These are phyloP conservation scores for Voacanga thouarsii DNA, from an alignment of 257 asterid genomes.

Conservation along the genomic window DNA sequence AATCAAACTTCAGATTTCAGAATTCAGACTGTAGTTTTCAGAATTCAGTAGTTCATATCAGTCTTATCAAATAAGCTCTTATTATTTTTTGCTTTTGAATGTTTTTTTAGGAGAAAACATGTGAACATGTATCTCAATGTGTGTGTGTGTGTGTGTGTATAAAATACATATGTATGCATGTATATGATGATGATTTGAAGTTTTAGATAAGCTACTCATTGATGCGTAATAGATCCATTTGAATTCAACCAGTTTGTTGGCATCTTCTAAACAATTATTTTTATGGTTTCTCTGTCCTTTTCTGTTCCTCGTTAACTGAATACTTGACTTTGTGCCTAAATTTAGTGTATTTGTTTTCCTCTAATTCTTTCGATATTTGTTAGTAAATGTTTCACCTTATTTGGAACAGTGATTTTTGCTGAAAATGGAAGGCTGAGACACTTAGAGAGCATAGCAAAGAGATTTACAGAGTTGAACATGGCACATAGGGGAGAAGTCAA, in stretches of 20 bases:
- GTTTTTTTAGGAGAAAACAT: background rate
- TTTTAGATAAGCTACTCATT: background rate
- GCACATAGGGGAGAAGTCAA: slow-evolving; percentile 86
- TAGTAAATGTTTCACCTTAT: slow-evolving; percentile 8
- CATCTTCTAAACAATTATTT: background rate
- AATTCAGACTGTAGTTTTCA: too few species aligned
- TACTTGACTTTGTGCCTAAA: slow-evolving; percentile 3
- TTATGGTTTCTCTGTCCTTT: background rate
- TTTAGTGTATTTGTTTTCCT: background rate
- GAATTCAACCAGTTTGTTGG: background rate
- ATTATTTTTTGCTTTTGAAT: background rate
- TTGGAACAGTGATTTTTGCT: slow-evolving; percentile 59
- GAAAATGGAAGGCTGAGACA: slow-evolving; percentile 71
- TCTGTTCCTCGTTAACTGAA: background rate
- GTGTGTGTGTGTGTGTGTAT: too few species aligned
- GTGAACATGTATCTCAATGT: background rate
- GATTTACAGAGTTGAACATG: slow-evolving; percentile 74
- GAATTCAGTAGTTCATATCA: too few species aligned
- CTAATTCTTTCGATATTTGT: background rate
- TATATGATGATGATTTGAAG: background rate
- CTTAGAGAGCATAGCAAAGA: slow-evolving; percentile 43
- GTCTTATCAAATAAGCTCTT: too few species aligned
- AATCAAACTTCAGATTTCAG: too few species aligned
- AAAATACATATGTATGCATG: background rate
- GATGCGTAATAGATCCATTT: background rate